Conservation (phyloP, 768 basidiomycete species). For the Boletus pseudo-olivaceus region DNA sequence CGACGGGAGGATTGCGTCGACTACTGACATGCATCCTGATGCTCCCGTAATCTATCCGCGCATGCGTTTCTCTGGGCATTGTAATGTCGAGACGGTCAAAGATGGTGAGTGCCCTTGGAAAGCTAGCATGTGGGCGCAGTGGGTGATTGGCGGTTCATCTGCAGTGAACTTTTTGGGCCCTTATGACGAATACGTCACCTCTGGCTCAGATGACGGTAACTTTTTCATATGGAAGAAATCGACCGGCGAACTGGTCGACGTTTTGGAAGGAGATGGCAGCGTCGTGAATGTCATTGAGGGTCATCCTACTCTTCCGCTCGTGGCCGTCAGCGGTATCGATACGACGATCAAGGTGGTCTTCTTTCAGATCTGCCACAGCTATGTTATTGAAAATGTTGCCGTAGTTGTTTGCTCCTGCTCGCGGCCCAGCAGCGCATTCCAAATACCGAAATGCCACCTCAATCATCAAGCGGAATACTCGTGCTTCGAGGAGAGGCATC, state of each 20-base stretch:
- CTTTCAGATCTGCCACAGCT: neutral
- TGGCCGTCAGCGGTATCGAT: slow-evolving; percentile 90
- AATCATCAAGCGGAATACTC: slow-evolving; percentile 57
- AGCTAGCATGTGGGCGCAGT: neutral
- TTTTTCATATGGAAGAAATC: slow-evolving; percentile 85
- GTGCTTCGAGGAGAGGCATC: slow-evolving; percentile 26
- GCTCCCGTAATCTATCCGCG: slow-evolving; percentile 63
- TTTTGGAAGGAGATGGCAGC: slow-evolving; percentile 78
- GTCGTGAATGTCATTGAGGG: slow-evolving; percentile 87
- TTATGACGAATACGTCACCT: slow-evolving; percentile 70
- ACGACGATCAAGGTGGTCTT: slow-evolving; percentile 68
- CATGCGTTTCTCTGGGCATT: slow-evolving; percentile 59
- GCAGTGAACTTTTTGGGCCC: slow-evolving; percentile 84
- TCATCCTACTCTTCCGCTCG: slow-evolving; percentile 70
- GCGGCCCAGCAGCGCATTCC: slow-evolving; percentile 49
- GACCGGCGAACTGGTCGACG: slow-evolving; percentile 59
- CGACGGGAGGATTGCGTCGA: slow-evolving; percentile 24
- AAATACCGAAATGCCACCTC: slow-evolving; percentile 46
- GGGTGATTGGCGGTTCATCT: slow-evolving; percentile 1
- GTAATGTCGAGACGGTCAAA: slow-evolving; percentile 82
- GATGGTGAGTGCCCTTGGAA: slow-evolving; percentile 54
- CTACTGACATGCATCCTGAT: slow-evolving; percentile 25
- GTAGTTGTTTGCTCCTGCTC: slow-evolving; percentile 65
- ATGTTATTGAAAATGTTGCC: neutral
- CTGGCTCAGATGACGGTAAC: slow-evolving; percentile 85